Percentiles rank a stretch among this genome's conserved stretches.
Conservation (phyloP, 2,329 filamentous ascomycete genomes). For the Alternaria gaisen region DNA sequence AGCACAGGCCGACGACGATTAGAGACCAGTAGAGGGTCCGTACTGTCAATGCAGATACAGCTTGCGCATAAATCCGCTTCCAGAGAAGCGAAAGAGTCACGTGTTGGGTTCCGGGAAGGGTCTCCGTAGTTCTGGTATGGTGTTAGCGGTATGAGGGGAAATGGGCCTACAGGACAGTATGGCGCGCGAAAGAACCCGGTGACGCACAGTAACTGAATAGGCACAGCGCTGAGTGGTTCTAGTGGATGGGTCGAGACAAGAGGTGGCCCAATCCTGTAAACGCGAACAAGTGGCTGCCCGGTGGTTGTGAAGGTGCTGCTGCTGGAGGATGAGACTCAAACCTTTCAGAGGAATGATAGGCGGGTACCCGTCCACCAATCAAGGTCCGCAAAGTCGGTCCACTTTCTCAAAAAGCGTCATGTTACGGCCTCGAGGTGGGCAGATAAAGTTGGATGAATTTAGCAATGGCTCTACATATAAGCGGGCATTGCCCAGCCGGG, state of each 20-base stretch:
- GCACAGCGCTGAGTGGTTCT: not conserved
- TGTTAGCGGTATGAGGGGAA: not conserved
- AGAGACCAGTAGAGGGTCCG: not conserved
- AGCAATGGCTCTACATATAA: not conserved
- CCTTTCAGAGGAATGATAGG: constrained; percentile 4
- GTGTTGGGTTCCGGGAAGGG: not conserved
- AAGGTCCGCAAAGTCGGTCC: not conserved
- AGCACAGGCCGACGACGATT: not conserved
- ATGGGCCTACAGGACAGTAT: not conserved
- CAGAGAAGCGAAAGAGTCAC: not conserved
- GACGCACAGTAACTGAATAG: not conserved
- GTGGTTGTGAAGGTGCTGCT: not conserved
- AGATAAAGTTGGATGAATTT: not conserved
- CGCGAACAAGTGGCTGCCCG: too few species aligned
- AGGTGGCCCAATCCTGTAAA: not conserved
- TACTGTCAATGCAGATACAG: constrained; percentile 4
- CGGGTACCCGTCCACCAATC: constrained; percentile 2
- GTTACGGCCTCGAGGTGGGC: not conserved
- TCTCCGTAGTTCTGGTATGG: not conserved
- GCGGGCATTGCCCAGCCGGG: constrained; percentile 1
- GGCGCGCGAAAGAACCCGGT: not conserved
- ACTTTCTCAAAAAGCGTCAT: not conserved
- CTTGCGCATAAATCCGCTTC: constrained; percentile 1
- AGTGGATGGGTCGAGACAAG: too few species aligned
- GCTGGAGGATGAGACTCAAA: not conserved